Evolutionary conservation across 164 flowering plant genomes (phyloP), one percentile per base, ranked within the genome.

Genomic region (Chimonanthus salicifolius): DNA sequence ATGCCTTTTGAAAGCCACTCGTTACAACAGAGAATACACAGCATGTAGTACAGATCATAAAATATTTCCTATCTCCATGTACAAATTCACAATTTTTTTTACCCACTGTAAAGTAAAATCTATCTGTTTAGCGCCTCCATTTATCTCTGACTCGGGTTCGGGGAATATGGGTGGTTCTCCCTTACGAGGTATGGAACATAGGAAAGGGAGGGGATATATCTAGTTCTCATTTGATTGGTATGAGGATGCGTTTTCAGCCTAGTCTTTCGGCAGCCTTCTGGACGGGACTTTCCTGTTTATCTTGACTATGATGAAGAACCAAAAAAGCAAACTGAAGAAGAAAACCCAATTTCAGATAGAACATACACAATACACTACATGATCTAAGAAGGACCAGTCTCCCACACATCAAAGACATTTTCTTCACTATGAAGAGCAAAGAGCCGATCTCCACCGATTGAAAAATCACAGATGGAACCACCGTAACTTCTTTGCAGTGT

Each of bases 401-500:
- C 97, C 98, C 98, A 94, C 18, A 91, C 79, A 77, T 94, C 98
- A 60, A 94, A 94, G 65, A 91, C 95, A 85, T 94, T 90, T 67
- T 94, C 95, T 72, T 90, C 97, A 43, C 91, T 87, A 51, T 90
- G 97, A 47, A 94, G 88, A 7, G 94, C 94, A 67, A 91, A 94
- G 5, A 94, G 90, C 58, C 95, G 78, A 75, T 90, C 97, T 0
- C 98, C 98, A 0, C 94, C 97, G 2, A 94, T 94, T 0, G 97
- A 90, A 58, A 94, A 91, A 82, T 94, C 98, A 54, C 92, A 94
- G 2, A 94, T 94, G 0, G 98, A 89, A 71, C 98, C 97, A 8
- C 97, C 97, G 75, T 82, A 80, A 68, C 90, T 83, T 20, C 87
- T 76, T 51, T 87, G 69, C 6, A 94, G 87, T 85, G 94, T 83